Base-by-base conservation (phyloP, 768 basidiomycete genomes). In the Lanmaoa rubissima region DNA sequence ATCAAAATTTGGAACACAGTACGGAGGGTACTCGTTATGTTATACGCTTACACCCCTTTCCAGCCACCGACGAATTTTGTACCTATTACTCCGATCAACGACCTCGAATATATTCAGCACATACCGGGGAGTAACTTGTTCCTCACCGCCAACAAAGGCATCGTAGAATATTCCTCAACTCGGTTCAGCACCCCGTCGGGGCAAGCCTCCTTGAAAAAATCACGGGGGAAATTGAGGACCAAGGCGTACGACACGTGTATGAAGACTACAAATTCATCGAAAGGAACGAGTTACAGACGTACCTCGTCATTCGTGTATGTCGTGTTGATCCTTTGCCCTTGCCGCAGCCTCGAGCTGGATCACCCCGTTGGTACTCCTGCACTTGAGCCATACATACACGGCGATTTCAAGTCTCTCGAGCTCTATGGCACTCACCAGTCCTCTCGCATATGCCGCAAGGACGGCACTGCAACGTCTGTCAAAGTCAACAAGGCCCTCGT, bases 321-420 rank as follows among this genome's bases (percentile, higher is more conserved):
- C 13, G 26, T 21, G 12, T 34, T 58, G 46, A 67, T 36, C 16
- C n/a, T 19, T 24, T 31, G 7, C 28, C 11, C 19, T 35, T 35
- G 54, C 46, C 54, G 39, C 65, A 96, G 94, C 35, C 85, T 99
- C 59, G 92, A 94, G n/a, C 74, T 99, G 70, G 90, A 94, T 62
- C 93, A 96, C 70, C 91, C 98, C 64, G 76, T 97, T 61, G 97
- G 97, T 48, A 96, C 95, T 7, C 87, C 94, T 19, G 86, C 90
- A 17, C 90, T 98, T 79, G 96, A 96, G 73, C 97, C 97, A 5
- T 99, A 98, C 75, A 98, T 99, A 96, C 97, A 99, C 73, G 97
- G 97, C 41, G 98, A 95, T 83, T 98, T 98, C 78, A 74, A 98
- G 60, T 92, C 94, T 7, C 86, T 98, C 74, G 92, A 94, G 66